Conservation (phyloP, 2,329 filamentous ascomycete genomes). For the Phialophora chinensis region DNA sequence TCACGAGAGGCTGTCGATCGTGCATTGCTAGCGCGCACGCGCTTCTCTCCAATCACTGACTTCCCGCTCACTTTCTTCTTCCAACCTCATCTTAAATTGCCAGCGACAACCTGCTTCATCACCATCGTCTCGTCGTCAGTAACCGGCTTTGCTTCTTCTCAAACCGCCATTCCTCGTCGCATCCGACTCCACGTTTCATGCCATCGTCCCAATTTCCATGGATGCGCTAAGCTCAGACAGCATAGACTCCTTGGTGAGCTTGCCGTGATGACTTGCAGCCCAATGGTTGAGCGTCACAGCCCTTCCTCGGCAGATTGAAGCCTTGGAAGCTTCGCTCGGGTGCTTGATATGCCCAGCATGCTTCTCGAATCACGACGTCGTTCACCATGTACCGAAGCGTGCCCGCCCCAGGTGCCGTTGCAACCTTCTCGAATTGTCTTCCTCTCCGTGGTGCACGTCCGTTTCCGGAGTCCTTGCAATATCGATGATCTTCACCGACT, state of each 20-base stretch:
- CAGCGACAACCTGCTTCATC: slow-evolving; percentile 6
- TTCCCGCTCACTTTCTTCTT: slow-evolving; percentile 23
- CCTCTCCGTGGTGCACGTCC: slow-evolving; percentile 19
- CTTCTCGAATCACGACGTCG: slow-evolving; percentile 31
- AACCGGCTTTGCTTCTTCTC: slow-evolving; percentile 6
- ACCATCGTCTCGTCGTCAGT: neutral
- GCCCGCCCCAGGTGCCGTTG: slow-evolving; percentile 2
- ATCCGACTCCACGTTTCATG: slow-evolving; percentile 14
- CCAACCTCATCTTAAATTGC: slow-evolving; percentile 32
- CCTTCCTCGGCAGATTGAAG: slow-evolving; percentile 20
- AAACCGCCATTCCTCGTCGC: slow-evolving; percentile 5
- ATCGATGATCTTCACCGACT: slow-evolving; percentile 24
- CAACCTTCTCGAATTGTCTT: slow-evolving; percentile 32
- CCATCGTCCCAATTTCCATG: slow-evolving; percentile 18
- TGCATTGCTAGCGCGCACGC: slow-evolving; percentile 20
- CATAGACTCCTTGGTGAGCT: slow-evolving; percentile 14
- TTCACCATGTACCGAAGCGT: slow-evolving; percentile 1
- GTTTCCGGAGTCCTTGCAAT: slow-evolving; percentile 26
- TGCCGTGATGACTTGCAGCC: slow-evolving; percentile 14
- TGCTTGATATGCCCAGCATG: slow-evolving; percentile 16
- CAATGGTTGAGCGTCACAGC: slow-evolving; percentile 21
- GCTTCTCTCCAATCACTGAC: slow-evolving; percentile 21
- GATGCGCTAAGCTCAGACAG: slow-evolving; percentile 20
- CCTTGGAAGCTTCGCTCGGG: slow-evolving; percentile 17
- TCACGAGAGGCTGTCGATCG: slow-evolving; percentile 17